phyloP scores from a whole-genome alignment of 116 monocot species.

The Dioscorea cayenensis region DNA sequence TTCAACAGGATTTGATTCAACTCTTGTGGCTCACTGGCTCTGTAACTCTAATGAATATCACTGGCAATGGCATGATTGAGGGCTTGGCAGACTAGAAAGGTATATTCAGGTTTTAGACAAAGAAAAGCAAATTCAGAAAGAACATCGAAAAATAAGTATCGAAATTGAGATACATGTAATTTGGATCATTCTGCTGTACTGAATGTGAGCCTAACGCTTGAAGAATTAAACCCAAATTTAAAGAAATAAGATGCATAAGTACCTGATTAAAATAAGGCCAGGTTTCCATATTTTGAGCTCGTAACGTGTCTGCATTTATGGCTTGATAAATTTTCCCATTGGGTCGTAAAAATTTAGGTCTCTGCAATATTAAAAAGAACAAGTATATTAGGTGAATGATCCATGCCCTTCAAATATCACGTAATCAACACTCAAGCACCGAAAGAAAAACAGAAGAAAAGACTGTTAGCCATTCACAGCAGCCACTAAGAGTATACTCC shows the following conservation, averaged over 20 bases:
- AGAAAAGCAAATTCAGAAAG: too few species aligned
- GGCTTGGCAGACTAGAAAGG: too few species aligned
- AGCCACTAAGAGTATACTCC: too few species aligned
- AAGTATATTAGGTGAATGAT: neutral
- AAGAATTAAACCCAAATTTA: neutral
- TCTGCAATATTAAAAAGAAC: slow-evolving; percentile 28
- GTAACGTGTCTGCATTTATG: slow-evolving; percentile 73
- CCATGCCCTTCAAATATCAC: neutral
- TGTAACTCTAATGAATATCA: too few species aligned
- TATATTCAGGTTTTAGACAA: too few species aligned
- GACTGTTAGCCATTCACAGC: too few species aligned
- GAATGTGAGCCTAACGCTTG: neutral
- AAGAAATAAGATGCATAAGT: neutral
- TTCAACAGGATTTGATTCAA: too few species aligned
- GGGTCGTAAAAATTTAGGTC: slow-evolving; percentile 73
- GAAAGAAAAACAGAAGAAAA: neutral
- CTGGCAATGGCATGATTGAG: too few species aligned
- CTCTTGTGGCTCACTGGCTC: too few species aligned
- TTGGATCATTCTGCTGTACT: neutral
- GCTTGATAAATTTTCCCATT: slow-evolving; percentile 91
- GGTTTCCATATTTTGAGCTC: slow-evolving; percentile 96
- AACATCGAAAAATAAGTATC: neutral
- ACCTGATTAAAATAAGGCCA: slow-evolving; percentile 99
- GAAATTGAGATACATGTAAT: neutral
- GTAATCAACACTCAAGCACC: neutral